Base-by-base conservation (phyloP, 495 filamentous ascomycete species). In the Penicillium paradoxum region DNA sequence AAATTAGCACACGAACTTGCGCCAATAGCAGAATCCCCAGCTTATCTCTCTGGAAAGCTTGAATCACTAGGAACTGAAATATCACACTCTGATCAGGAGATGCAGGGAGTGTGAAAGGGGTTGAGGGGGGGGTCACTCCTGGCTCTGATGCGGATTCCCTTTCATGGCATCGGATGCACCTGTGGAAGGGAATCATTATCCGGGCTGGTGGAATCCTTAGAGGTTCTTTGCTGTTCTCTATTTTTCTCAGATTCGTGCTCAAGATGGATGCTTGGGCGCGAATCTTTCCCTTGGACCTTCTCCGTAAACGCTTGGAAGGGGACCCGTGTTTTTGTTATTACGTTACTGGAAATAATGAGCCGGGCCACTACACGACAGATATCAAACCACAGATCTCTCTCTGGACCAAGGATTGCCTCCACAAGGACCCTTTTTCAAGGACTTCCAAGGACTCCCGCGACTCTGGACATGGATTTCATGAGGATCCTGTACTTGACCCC, bases 1-100 rank as follows among this genome's bases (percentile, higher is more conserved):
- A 43, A 46, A 11, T 64, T 67, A 18, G 68, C 71, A 32, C 34
- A 46, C 15, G 57, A 58, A 13, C 60, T 66, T 30, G 63, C 68
- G 13, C 33, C 51, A 10, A 44, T 63, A 9, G 64, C 67, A 9
- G 55, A 59, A 46, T 19, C 40, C 9, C 53, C 60, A 18, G 59
- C 49, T 8, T 36, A 42, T 7, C 57, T 65, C 6, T 50, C 30
- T 44, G 62, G 59, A 34, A 52, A 32, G 1, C 27, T 36, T 22
- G n/a, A 44, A 5, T 34, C 29, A 40, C 8, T 33, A n/a, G 11
- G 19, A 2, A 32, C 2, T 17, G 5, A 34, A 33, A 6, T 13
- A 19, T 32, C 47, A 4, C 29, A 27, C 1, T 6, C 14, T 0
- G 46, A 60, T 22, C 27, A 38, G 17, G 49, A 60, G 8, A 58